Evolutionary conservation across 495 filamentous ascomycete species (phyloP).

Genomic region (Talaromyces stipitatus): DNA sequence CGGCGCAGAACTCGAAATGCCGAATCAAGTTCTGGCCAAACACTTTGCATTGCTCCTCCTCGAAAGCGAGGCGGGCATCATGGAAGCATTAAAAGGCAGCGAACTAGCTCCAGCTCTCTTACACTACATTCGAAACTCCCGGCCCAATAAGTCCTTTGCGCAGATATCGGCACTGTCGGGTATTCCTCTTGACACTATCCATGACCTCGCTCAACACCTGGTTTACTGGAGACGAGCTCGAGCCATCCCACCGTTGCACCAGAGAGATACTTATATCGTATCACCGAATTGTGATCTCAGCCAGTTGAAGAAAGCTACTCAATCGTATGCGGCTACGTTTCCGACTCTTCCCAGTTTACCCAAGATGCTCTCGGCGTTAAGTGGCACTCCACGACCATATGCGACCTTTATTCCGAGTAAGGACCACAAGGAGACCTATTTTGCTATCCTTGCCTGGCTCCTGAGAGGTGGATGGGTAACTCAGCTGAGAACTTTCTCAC

Average conservation of each 20-base stretch:
- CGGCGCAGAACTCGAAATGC: conserved; percentile 45
- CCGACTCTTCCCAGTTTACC: conserved; percentile 73
- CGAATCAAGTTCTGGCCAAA: conserved; percentile 58
- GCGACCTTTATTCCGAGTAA: conserved; percentile 76
- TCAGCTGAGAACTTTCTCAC: conserved; percentile 81
- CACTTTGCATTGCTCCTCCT: conserved; percentile 83
- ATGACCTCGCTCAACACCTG: conserved; percentile 79
- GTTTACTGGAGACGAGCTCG: conserved; percentile 92
- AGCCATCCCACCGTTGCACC: conserved; percentile 84
- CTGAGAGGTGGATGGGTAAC: conserved; percentile 88
- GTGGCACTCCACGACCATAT: conserved; percentile 69
- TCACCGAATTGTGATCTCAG: conserved; percentile 83
- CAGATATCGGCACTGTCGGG: conserved; percentile 67
- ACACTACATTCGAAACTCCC: conserved; percentile 76
- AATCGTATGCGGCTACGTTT: conserved; percentile 68
- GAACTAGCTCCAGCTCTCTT: conserved; percentile 64
- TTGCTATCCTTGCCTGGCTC: conserved; percentile 86
- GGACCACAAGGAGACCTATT: conserved; percentile 78
- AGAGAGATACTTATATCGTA: conserved; percentile 85
- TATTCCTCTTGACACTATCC: conserved; percentile 70
- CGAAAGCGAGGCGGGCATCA: conserved; percentile 72
- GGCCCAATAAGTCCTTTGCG: conserved; percentile 76
- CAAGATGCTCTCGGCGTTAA: conserved; percentile 75
- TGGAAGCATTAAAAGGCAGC: conserved; percentile 59
- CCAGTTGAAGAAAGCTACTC: conserved; percentile 60